Conservation (phyloP, 225 moss, liverwort and hornwort species). For the Rhytidiadelphus loreus region DNA sequence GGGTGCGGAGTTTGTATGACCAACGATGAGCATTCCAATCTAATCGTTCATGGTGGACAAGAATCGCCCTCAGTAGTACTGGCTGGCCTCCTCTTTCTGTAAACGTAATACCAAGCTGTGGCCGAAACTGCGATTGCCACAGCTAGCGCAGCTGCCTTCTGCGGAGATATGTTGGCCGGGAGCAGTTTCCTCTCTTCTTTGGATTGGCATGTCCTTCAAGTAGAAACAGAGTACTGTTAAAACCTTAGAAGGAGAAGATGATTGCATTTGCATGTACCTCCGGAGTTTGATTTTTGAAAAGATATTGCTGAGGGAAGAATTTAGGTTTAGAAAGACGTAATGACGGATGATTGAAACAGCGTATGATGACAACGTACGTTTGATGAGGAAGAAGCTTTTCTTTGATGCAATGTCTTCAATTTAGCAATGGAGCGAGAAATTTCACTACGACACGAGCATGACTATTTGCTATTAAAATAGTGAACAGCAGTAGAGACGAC, state of each 20-base stretch:
- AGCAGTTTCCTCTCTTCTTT: constrained; percentile 5
- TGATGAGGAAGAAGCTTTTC: neutral
- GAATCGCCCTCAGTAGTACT: neutral
- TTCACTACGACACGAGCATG: neutral
- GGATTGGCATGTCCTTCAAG: constrained; percentile 4
- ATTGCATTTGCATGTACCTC: neutral
- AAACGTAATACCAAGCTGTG: constrained; percentile 10
- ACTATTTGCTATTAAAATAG: neutral
- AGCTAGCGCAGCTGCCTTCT: constrained; percentile 5
- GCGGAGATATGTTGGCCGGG: constrained; percentile 1
- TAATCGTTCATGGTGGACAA: neutral
- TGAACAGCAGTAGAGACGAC: neutral
- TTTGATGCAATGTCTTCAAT: neutral
- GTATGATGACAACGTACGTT: too few species aligned
- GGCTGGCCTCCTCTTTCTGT: neutral
- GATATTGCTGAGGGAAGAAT: neutral
- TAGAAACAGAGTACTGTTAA: neutral
- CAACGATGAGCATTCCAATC: neutral
- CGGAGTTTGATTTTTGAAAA: neutral
- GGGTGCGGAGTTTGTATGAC: neutral
- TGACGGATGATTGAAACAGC: neutral
- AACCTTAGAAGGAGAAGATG: neutral
- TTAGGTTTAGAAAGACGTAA: neutral
- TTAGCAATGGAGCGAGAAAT: neutral
- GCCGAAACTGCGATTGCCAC: constrained; percentile 13